Percentiles rank a stretch among this genome's conserved stretches.
Conservation (phyloP, 2,329 filamentous ascomycete genomes). For the Sarocladiaceae sp. region DNA sequence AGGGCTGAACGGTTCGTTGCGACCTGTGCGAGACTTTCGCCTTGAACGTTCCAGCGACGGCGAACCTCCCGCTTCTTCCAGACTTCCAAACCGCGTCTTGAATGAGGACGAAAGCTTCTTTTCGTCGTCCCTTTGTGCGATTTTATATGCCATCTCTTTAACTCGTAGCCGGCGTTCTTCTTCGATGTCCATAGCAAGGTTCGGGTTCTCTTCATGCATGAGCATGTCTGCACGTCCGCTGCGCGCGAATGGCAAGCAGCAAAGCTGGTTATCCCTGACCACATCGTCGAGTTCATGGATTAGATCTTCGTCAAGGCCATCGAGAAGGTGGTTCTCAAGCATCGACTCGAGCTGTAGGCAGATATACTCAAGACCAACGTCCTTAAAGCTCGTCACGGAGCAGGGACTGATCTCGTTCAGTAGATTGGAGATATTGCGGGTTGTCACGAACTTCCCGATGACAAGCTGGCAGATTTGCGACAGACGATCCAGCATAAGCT, state of each 20-base stretch:
- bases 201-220: constrained; percentile 59
- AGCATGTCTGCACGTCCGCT: constrained; percentile 64
- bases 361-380: constrained; percentile 82
- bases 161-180: constrained; percentile 65
- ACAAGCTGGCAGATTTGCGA: constrained; percentile 84
- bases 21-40: constrained; percentile 37
- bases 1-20: constrained; percentile 58
- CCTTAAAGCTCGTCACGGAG: constrained; percentile 77
- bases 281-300: constrained; percentile 71
- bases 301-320: constrained; percentile 80
- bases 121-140: constrained; percentile 58
- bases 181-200: constrained; percentile 57
- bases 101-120: constrained; percentile 54
- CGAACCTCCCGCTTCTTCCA: constrained; percentile 53
- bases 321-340: constrained; percentile 82
- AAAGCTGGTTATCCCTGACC: constrained; percentile 76
- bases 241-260: constrained; percentile 68
- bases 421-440: constrained; percentile 77
- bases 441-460: constrained; percentile 77
- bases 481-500: constrained; percentile 88
- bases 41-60: constrained; percentile 38
- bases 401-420: constrained; percentile 83
- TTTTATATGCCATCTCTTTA: constrained; percentile 68
- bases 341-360: constrained; percentile 87
- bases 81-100: constrained; percentile 52